Conservation (phyloP, 176 grass and related monocot species). For the Cenchrus americanus region DNA sequence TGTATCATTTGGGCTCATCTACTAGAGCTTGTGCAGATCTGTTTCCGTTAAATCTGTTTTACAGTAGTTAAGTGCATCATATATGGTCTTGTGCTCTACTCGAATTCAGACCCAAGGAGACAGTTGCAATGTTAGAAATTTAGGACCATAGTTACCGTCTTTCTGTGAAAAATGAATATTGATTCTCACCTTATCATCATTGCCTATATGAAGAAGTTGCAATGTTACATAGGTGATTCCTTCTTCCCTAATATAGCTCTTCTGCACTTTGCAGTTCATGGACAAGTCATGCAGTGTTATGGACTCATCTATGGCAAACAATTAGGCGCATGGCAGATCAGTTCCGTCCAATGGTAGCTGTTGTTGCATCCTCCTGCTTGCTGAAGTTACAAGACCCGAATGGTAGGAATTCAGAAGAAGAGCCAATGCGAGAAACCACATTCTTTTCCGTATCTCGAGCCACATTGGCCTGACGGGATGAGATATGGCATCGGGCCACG, state of each 20-base stretch:
- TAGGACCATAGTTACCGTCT: not conserved
- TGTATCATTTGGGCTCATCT: not conserved
- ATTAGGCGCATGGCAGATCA: slow-evolving; percentile 49
- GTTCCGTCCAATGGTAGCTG: slow-evolving; percentile 38
- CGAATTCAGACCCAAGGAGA: not conserved
- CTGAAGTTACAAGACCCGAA: slow-evolving; percentile 21
- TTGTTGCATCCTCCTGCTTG: slow-evolving; percentile 45
- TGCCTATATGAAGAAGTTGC: not conserved
- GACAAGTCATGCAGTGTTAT: slow-evolving; percentile 67
- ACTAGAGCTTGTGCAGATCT: not conserved
- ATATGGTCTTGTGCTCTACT: not conserved
- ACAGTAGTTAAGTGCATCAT: not conserved
- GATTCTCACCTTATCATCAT: not conserved
- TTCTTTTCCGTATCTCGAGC: slow-evolving; percentile 43
- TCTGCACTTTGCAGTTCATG: slow-evolving; percentile 53
- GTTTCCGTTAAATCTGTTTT: slow-evolving; percentile 3
- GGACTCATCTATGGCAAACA: slow-evolving; percentile 60
- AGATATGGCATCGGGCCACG: slow-evolving; percentile 31
- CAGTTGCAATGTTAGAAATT: not conserved
- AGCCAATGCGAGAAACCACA: slow-evolving; percentile 16
- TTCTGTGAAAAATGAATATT: not conserved
- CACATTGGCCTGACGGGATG: slow-evolving; percentile 21
- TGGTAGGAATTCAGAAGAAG: slow-evolving; percentile 6
- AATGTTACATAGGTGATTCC: not conserved
- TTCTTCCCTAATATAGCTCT: not conserved